Evolutionary conservation across 2,329 filamentous ascomycete genomes (phyloP), one percentile per base, ranked within the genome.

Genomic region (Rhynchosporium agropyri): DNA sequence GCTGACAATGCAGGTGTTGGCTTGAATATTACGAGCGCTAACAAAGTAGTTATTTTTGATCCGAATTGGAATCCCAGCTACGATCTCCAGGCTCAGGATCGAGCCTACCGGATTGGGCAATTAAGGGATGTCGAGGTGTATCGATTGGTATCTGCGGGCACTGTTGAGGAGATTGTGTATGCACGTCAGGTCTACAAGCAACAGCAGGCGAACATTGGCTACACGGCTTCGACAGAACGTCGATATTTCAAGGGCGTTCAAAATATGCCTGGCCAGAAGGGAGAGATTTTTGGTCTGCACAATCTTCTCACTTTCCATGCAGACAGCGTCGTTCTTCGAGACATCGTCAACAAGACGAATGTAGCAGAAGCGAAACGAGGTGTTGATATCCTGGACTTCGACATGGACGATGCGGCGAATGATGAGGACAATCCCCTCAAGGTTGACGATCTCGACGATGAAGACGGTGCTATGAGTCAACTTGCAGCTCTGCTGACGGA

Each of bases 261-360:
- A 76, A 89, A 96, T 65, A 86, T 91, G 68, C 86, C 85, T 29
- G 85, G 85, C 33, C 87, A 93, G 67, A 94, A 94, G 70, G 95
- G 95, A 15, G 95, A 99, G 75, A 91, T 99, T 28, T 99, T 99
- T 69, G 95, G 95, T 0, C 81, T 98, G 1, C 78, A 83, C 28
- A 99, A 99, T 69, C 83, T 99, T 12, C 92, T 99, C 70, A 86
- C 86, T 0, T 97, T 91, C 66, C 87, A 92, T 67, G 85, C 86
- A 54, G 85, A 93, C 68, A 90, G 90, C 64, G 84, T 96, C 12
- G 83, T 97, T 13, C 83, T 98, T 4, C 85, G 91, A n/a, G 92
- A 97, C 61, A 98, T 99, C 69, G 92, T 99, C 70, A 97, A 98
- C 79, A 97, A 97, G 77, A 98, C 95, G 33, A 99, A 99, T 72